Evolutionary conservation across 2,329 filamentous ascomycete species (phyloP).

Genomic region (Colletotrichum ledebouriae): DNA sequence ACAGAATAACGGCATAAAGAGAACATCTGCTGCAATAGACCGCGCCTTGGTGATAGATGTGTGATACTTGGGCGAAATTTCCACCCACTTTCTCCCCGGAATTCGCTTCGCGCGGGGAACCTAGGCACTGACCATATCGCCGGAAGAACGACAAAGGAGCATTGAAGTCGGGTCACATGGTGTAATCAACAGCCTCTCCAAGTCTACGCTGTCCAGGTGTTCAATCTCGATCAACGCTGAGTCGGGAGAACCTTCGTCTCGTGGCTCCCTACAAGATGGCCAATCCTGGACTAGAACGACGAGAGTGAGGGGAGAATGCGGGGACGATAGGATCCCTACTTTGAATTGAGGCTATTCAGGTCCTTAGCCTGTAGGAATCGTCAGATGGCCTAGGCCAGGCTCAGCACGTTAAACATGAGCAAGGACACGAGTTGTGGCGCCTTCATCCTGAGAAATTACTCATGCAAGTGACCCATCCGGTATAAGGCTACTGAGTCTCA

Average conservation of each 20-base stretch:
- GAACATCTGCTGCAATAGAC: no score
- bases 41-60: neutral
- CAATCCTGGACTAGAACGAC: constrained; percentile 4
- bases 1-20: no score
- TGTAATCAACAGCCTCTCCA: neutral
- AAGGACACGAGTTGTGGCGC: neutral
- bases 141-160: neutral
- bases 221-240: constrained; percentile 24
- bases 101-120: constrained; percentile 9
- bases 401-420: neutral
- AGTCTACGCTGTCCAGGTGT: neutral
- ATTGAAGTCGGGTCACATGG: neutral
- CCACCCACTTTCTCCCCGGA: neutral
- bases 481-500: neutral
- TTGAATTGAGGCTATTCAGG: constrained; percentile 41
- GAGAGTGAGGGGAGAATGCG: constrained; percentile 36
- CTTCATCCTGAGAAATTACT: no score
- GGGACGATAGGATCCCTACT: constrained; percentile 36
- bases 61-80: neutral
- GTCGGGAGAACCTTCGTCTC: constrained; percentile 17
- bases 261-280: neutral
- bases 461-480: no score
- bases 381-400: neutral
- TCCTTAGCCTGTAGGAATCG: constrained; percentile 25
- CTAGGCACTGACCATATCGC: neutral